A percentile compares a stretch with the other conserved stretches of the same genome.
phyloP scores from a whole-genome alignment of 208 protist genomes.

The Wallacemonas rigidus region DNA sequence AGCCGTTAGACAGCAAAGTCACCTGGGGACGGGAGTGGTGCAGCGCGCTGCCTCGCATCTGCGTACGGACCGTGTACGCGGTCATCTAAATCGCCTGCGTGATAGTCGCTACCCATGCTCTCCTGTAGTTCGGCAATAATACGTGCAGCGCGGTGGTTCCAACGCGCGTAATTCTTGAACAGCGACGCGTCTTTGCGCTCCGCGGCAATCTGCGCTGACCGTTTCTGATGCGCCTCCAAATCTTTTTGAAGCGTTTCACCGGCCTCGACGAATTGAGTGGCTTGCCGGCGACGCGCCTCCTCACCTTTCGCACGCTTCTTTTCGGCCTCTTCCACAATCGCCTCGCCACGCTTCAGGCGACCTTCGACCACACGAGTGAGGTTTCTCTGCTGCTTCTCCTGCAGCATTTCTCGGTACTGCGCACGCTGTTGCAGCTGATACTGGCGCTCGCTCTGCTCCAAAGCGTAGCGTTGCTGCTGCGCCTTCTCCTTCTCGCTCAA shows the following conservation, averaged over 20 bases:
- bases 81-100: background rate
- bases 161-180: constrained; percentile 65
- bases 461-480: constrained; percentile 63
- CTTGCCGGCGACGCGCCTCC: constrained; percentile 36
- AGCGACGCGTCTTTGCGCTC: constrained; percentile 45
- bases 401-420: constrained; percentile 24
- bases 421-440: constrained; percentile 51
- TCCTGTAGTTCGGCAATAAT: constrained; percentile 70
- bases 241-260: constrained; percentile 41
- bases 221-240: constrained; percentile 46
- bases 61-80: background rate
- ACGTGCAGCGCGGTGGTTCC: constrained; percentile 73
- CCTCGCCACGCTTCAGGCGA: constrained; percentile 48
- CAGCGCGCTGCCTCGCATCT: background rate
- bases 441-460: constrained; percentile 45
- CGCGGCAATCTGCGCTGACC: constrained; percentile 44
- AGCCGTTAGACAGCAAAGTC: constrained; percentile 30
- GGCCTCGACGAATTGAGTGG: constrained; percentile 38
- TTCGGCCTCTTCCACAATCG: constrained; percentile 52
- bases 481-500: constrained; percentile 48
- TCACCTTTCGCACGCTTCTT: constrained; percentile 60
- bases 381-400: constrained; percentile 54
- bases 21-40: constrained; percentile 28
- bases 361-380: constrained; percentile 51
- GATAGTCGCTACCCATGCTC: constrained; percentile 29